phyloP scores from a whole-genome alignment of 2,329 filamentous ascomycete genomes.

The Aspergillus sojae region DNA sequence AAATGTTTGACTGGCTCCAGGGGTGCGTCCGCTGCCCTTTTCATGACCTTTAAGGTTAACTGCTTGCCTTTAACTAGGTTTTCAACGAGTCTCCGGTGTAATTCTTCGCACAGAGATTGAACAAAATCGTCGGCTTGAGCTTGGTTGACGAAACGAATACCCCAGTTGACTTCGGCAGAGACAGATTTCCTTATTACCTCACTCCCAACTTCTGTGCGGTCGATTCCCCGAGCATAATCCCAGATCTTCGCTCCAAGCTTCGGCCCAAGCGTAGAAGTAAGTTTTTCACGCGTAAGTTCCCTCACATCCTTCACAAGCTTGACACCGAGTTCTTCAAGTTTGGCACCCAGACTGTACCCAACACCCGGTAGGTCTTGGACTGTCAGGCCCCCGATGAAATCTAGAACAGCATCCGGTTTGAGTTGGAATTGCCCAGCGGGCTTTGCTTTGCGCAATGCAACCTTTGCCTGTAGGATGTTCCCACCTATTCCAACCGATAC shows the following conservation, averaged over 20 bases:
- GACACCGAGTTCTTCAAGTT: slow-evolving; percentile 83
- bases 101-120: slow-evolving; percentile 77
- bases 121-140: slow-evolving; percentile 94
- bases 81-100: slow-evolving; percentile 77
- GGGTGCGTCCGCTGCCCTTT: slow-evolving; percentile 80
- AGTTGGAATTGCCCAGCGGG: slow-evolving; percentile 91
- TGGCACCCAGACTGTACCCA: slow-evolving; percentile 84
- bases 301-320: slow-evolving; percentile 82
- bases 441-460: slow-evolving; percentile 88
- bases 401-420: slow-evolving; percentile 75
- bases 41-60: slow-evolving; percentile 94
- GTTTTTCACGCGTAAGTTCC: slow-evolving; percentile 72
- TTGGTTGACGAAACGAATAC: slow-evolving; percentile 89
- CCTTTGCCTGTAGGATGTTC: slow-evolving; percentile 88
- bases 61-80: slow-evolving; percentile 86
- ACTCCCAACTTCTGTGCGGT: slow-evolving; percentile 81
- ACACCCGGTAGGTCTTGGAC: slow-evolving; percentile 87
- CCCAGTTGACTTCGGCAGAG: slow-evolving; percentile 97
- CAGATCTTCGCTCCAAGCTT: slow-evolving; percentile 91
- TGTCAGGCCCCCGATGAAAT: slow-evolving; percentile 74
- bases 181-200: slow-evolving; percentile 88
- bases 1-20: slow-evolving; percentile 90
- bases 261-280: slow-evolving; percentile 75
- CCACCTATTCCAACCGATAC: slow-evolving; percentile 91
- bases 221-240: slow-evolving; percentile 88